A percentile compares a stretch with the other conserved stretches of the same genome.
Evolutionary conservation across 169 alveolate species (phyloP).

Genomic region (Plasmodium vivax): DNA sequence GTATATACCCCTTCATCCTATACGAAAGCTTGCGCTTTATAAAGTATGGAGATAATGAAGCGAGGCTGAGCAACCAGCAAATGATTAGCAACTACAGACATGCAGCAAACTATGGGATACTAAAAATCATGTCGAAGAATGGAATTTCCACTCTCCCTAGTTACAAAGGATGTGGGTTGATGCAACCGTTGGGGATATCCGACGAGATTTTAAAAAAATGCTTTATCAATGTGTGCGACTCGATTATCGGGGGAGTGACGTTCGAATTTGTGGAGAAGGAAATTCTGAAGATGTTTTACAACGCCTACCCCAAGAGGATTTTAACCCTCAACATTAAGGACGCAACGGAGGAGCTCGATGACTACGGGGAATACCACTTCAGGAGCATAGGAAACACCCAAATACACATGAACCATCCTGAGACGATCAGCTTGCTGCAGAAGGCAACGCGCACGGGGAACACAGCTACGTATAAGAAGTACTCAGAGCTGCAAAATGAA

Average conservation of each 20-base stretch:
- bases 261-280: constrained; percentile 74
- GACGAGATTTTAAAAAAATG: constrained; percentile 74
- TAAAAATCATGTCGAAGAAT: constrained; percentile 84
- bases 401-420: constrained; percentile 83
- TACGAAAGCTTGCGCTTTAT: constrained; percentile 76
- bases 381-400: constrained; percentile 79
- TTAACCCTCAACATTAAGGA: constrained; percentile 77
- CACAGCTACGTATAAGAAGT: constrained; percentile 75
- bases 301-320: constrained; percentile 78
- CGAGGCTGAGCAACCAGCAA: constrained; percentile 41
- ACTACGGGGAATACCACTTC: constrained; percentile 82
- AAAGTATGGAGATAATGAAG: constrained; percentile 64
- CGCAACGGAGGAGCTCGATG: constrained; percentile 77
- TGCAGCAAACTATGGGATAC: constrained; percentile 72
- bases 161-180: constrained; percentile 83
- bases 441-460: constrained; percentile 78
- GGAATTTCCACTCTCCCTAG: constrained; percentile 83
- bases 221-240: constrained; percentile 70
- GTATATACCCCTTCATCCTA: constrained; percentile 82
- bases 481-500: constrained; percentile 77
- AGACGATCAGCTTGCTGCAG: constrained; percentile 81
- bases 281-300: constrained; percentile 57
- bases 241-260: constrained; percentile 74
- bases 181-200: constrained; percentile 79
- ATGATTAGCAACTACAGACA: constrained; percentile 76